A percentile compares a stretch with the other conserved stretches of the same genome.
These are phyloP conservation scores for Cornus florida DNA, from an alignment of 148 eudicot genomes.

Conservation along the genomic window DNA sequence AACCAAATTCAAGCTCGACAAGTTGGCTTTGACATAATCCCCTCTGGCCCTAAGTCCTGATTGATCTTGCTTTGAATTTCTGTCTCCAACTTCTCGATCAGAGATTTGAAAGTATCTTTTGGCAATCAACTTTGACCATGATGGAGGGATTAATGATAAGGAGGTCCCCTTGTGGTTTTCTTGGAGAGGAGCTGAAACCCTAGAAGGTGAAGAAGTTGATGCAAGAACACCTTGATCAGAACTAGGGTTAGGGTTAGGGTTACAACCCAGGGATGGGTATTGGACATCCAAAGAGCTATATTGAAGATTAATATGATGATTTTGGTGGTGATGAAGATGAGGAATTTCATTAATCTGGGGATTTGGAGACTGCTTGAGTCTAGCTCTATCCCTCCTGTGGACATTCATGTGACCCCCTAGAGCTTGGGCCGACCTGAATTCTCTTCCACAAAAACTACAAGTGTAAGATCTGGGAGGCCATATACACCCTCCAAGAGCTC, in stretches of 20 bases:
- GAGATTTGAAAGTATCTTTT: conserved; percentile 8
- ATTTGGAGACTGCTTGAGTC: conserved; percentile 39
- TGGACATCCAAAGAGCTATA: neutral
- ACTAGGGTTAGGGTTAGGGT: conserved; percentile 32
- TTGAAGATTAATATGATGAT: conserved; percentile 7
- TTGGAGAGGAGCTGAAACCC: conserved; percentile 26
- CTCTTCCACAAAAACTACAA: conserved; percentile 73
- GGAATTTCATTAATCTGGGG: conserved; percentile 7
- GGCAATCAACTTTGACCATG: conserved; percentile 26
- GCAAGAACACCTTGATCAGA: conserved; percentile 10
- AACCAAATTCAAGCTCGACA: conserved; percentile 37
- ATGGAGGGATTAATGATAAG: conserved; percentile 14
- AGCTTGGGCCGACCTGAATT: conserved; percentile 83
- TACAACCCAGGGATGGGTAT: conserved; percentile 9
- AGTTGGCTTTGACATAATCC: conserved; percentile 23
- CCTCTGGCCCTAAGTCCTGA: conserved; percentile 11
- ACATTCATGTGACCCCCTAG: conserved; percentile 90
- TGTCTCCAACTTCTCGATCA: conserved; percentile 8
- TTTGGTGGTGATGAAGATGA: conserved; percentile 14
- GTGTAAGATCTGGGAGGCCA: conserved; percentile 85
- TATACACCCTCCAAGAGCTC: conserved; percentile 61
- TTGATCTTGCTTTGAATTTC: conserved; percentile 2
- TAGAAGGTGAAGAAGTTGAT: conserved; percentile 18
- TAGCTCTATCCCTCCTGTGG: conserved; percentile 72
- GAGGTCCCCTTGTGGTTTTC: conserved; percentile 7